Evolutionary conservation across 164 flowering plant species (phyloP).

Genomic region (Litsea cubeba): DNA sequence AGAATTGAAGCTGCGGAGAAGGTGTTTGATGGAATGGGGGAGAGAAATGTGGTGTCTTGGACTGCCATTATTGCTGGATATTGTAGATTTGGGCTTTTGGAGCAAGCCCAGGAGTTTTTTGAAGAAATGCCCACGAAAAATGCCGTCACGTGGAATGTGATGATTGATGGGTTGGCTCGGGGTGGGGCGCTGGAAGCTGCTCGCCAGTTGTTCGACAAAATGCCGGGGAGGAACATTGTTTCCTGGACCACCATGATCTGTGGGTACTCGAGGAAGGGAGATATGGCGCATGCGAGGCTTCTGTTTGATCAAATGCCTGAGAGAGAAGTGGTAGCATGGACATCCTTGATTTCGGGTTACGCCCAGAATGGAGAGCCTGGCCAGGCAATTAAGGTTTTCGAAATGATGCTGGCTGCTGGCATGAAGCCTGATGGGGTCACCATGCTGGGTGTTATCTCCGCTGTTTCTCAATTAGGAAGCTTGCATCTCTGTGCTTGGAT

Average conservation of each 20-base stretch:
- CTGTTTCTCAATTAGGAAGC: constrained; percentile 8
- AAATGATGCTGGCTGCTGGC: neutral
- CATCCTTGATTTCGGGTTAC: constrained; percentile 11
- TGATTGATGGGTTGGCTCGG: constrained; percentile 40
- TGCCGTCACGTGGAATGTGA: constrained; percentile 23
- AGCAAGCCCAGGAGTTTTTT: constrained; percentile 10
- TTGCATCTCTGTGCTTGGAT: constrained; percentile 3
- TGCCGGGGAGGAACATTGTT: constrained; percentile 10
- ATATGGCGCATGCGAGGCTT: neutral
- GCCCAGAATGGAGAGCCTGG: constrained; percentile 7
- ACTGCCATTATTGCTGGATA: constrained; percentile 23
- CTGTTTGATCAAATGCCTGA: constrained; percentile 9
- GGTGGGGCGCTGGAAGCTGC: constrained; percentile 13
- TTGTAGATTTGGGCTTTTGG: constrained; percentile 16
- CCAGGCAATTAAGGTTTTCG: neutral
- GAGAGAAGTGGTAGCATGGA: constrained; percentile 14
- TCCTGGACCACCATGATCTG: constrained; percentile 9
- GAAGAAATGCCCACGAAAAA: constrained; percentile 19
- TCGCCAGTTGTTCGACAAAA: constrained; percentile 6
- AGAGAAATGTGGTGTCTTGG: constrained; percentile 22
- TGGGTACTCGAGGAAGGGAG: constrained; percentile 4
- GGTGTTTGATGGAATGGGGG: constrained; percentile 17
- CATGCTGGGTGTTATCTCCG: constrained; percentile 2
- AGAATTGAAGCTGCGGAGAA: constrained; percentile 3
- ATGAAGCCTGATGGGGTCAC: neutral